phyloP scores from a whole-genome alignment of 2,329 filamentous ascomycete species.

The Atkinsonella hypoxylon region DNA sequence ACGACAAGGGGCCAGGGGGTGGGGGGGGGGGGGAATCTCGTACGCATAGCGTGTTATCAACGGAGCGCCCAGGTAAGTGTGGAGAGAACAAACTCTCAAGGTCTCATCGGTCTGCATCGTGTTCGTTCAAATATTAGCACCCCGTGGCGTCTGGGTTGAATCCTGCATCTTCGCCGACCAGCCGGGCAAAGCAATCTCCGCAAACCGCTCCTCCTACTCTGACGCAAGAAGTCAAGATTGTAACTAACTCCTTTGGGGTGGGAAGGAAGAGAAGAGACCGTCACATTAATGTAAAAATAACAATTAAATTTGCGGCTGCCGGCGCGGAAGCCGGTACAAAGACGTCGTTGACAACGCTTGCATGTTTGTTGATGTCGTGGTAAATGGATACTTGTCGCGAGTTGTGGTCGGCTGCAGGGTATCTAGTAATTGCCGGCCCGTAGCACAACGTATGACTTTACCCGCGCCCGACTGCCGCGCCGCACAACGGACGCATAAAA shows the following conservation, averaged over 20 bases:
- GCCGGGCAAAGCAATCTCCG: not conserved
- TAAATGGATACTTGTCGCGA: not conserved
- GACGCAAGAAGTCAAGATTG: too few relatives aligned
- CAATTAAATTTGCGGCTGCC: not conserved
- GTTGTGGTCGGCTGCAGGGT: not conserved
- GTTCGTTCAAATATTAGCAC: not conserved
- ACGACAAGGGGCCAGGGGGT: not conserved
- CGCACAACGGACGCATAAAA: not conserved
- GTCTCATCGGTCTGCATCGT: conserved; percentile 1
- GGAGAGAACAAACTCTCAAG: not conserved
- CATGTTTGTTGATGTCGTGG: not conserved
- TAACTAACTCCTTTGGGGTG: too few relatives aligned
- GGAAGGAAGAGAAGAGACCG: not conserved
- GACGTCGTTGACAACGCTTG: not conserved
- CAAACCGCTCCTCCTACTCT: not conserved
- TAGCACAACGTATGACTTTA: not conserved
- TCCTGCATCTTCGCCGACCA: not conserved
- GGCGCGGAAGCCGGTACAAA: not conserved
- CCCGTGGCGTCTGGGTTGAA: conserved; percentile 4
- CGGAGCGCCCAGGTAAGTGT: not conserved
- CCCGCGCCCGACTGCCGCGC: not conserved
- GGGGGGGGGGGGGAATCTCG: too few relatives aligned
- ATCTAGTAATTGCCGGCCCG: not conserved
- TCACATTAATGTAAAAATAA: not conserved
- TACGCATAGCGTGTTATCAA: conserved; percentile 1